A percentile compares a stretch with the other conserved stretches of the same genome.
Evolutionary conservation across 2,329 filamentous ascomycete species (phyloP).

Genomic region (Botrytis squamosa): DNA sequence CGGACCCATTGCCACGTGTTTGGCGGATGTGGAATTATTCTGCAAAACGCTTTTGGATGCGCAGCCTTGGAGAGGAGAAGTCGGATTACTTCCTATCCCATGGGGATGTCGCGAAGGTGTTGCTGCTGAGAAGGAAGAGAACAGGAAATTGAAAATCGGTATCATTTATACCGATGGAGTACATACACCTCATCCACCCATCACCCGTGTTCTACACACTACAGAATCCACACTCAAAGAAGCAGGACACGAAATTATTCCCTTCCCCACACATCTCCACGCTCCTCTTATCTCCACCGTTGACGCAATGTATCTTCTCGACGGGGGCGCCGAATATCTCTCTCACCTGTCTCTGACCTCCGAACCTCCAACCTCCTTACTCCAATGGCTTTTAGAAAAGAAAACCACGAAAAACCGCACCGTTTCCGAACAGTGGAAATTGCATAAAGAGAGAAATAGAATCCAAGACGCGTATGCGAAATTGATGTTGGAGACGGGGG

Average conservation of each 20-base stretch:
- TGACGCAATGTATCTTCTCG: constrained; percentile 15
- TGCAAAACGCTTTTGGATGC: constrained; percentile 17
- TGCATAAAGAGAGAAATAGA: constrained; percentile 39
- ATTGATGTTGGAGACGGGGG: constrained; percentile 28
- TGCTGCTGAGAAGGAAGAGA: background rate
- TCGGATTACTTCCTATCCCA: constrained; percentile 50
- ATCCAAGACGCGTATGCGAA: constrained; percentile 25
- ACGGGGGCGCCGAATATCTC: constrained; percentile 27
- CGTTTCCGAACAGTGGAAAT: background rate
- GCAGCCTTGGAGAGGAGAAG: constrained; percentile 51
- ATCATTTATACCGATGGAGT: constrained; percentile 31
- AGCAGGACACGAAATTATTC: constrained; percentile 5
- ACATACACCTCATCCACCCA: constrained; percentile 26
- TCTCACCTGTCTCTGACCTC: constrained; percentile 23
- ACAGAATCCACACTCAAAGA: background rate
- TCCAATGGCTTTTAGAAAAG: constrained; percentile 28
- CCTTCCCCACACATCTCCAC: constrained; percentile 4
- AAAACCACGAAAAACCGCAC: background rate
- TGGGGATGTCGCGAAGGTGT: constrained; percentile 41
- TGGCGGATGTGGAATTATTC: constrained; percentile 46
- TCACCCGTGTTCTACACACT: background rate
- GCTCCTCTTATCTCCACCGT: background rate
- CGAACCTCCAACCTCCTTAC: constrained; percentile 27
- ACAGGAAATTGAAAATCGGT: constrained; percentile 42
- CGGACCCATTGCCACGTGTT: constrained; percentile 48